Evolutionary conservation across 352 stramenopile genomes (phyloP), one percentile per base, ranked within the genome.

Genomic region (Pythium plurisporium): DNA sequence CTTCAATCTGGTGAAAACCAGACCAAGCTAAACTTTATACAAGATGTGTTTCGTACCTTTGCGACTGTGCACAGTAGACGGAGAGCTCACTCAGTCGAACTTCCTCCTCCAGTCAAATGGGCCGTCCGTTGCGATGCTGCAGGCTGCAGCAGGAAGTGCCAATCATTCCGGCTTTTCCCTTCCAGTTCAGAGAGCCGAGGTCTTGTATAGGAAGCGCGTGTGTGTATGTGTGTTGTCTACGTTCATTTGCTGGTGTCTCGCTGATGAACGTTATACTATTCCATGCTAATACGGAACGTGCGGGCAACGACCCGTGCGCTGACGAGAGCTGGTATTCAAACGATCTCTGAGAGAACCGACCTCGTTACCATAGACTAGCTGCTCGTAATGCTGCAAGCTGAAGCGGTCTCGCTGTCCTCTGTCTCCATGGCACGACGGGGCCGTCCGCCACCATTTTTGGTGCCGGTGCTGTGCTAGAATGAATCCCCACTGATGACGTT

Each of bases 211-310:
- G n/a, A n/a, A n/a, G n/a, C n/a, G n/a, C n/a, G n/a, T n/a, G n/a
- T n/a, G n/a, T n/a, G n/a, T n/a, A n/a, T n/a, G n/a, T n/a, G n/a
- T n/a, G n/a, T n/a, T n/a, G n/a, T n/a, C n/a, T n/a, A n/a, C n/a
- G n/a, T n/a, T n/a, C n/a, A n/a, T 22, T 20, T n/a, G 12, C 12
- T 29, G 40, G 55, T 55, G 64, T 62, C 62, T 69, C 62, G 10
- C 14, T 64, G 62, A 69, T 62, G 62, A 69, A 29, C 55, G 37
- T 36, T 48, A 69, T 64, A 69, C 62, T 69, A 86, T 79, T 85
- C 78, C 78, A 90, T 90, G 80, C 80, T 90, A 90, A 90, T 79
- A 75, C 80, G 72, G 80, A 88, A 74, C 61, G 49, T 68, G 52
- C 56, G 46, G 59, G 64, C 46, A 48, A 65, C 20, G 34, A 56